These are phyloP conservation scores for Leptodontidium sp. DNA, from an alignment of 2,329 filamentous ascomycete genomes.

Conservation along the genomic window DNA sequence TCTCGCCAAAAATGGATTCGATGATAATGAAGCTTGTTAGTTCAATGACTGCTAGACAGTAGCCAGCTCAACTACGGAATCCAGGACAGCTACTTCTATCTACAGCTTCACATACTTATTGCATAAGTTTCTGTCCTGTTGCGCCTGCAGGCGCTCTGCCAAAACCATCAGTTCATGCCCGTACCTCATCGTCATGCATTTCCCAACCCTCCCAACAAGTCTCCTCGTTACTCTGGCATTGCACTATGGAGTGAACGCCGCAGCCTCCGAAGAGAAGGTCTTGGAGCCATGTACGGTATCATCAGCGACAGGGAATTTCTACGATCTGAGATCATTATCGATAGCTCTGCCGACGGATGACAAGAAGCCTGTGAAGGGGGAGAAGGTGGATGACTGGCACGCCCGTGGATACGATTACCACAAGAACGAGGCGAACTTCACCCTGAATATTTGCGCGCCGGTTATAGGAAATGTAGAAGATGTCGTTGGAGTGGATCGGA, in stretches of 20 bases:
- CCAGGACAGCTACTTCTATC: neutral
- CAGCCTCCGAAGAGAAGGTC: constrained; percentile 39
- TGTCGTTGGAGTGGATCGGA: constrained; percentile 69
- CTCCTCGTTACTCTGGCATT: constrained; percentile 43
- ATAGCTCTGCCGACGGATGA: constrained; percentile 39
- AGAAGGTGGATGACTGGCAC: constrained; percentile 66
- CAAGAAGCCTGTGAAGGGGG: constrained; percentile 57
- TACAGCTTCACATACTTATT: neutral
- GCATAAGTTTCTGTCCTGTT: constrained; percentile 21
- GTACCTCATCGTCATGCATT: constrained; percentile 39
- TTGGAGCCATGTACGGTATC: constrained; percentile 46
- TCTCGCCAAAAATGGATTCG: constrained; percentile 11
- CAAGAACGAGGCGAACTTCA: constrained; percentile 73
- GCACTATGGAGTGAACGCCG: constrained; percentile 37
- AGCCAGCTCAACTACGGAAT: neutral
- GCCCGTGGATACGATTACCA: constrained; percentile 77
- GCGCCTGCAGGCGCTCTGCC: constrained; percentile 40
- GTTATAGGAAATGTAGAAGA: constrained; percentile 72
- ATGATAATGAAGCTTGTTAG: constrained; percentile 2
- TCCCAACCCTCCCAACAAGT: constrained; percentile 39
- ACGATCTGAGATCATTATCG: constrained; percentile 46
- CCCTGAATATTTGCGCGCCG: constrained; percentile 80
- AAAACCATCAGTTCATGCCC: constrained; percentile 13
- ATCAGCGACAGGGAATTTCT: constrained; percentile 44
- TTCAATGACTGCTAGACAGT: constrained; percentile 16